These are phyloP conservation scores for Xylariaceae sp. DNA, from an alignment of 2,329 filamentous ascomycete species.

Conservation along the genomic window DNA sequence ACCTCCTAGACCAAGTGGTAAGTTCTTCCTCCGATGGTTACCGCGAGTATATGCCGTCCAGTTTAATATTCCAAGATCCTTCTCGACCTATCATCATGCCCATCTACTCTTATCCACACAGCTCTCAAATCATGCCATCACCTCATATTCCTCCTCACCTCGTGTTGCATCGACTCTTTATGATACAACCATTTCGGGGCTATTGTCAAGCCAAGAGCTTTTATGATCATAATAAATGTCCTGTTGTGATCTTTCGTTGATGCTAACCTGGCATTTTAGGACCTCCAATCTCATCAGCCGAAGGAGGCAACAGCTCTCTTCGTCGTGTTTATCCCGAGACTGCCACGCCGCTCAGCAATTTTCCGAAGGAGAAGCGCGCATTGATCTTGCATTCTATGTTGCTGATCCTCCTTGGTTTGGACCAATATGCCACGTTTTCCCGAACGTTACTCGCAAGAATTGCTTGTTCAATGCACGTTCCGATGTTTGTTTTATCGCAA, in stretches of 20 bases:
- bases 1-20: conserved; percentile 40
- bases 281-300: conserved; percentile 38
- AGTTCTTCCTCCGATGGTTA: conserved; percentile 29
- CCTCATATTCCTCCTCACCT: neutral
- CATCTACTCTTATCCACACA: neutral
- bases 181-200: neutral
- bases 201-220: neutral
- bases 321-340: conserved; percentile 59
- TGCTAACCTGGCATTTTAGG: conserved; percentile 34
- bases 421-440: conserved; percentile 76
- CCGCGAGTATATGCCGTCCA: conserved; percentile 19
- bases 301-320: conserved; percentile 53
- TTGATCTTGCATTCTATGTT: conserved; percentile 73
- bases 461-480: conserved; percentile 71
- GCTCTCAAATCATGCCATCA: neutral
- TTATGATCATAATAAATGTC: neutral
- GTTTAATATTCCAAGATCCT: conserved; percentile 2
- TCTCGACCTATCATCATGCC: neutral
- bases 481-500: conserved; percentile 63
- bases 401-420: conserved; percentile 72
- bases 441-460: conserved; percentile 71
- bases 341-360: conserved; percentile 61
- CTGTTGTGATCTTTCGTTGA: neutral
- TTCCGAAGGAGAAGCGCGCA: conserved; percentile 63
- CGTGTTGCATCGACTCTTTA: neutral